These are phyloP conservation scores for Effrenium voratum DNA, from an alignment of 73 alveolate species.

Conservation along the genomic window DNA sequence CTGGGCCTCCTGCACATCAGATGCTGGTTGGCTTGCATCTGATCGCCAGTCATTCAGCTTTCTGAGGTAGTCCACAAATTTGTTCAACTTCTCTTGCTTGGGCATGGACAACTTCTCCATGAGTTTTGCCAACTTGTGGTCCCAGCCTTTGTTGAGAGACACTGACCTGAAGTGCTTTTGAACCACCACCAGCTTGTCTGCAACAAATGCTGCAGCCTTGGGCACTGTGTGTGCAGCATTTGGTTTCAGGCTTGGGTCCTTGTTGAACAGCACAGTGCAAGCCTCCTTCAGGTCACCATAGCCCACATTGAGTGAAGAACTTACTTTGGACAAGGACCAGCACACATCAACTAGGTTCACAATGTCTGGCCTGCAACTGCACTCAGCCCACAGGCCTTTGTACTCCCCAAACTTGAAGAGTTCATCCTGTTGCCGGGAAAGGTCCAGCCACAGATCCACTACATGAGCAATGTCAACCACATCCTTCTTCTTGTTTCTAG, in stretches of 20 bases:
- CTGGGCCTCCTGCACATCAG: too few relatives aligned
- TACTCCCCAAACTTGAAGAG: not conserved
- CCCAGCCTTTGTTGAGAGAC: not conserved
- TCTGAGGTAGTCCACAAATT: too few relatives aligned
- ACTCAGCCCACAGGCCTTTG: slow-evolving; percentile 3
- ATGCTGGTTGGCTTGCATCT: too few relatives aligned
- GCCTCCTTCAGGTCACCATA: slow-evolving; percentile 21
- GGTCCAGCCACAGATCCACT: not conserved
- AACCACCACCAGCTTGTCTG: not conserved
- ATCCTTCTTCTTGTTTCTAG: not conserved
- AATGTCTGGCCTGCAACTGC: not conserved
- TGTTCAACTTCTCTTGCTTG: too few relatives aligned
- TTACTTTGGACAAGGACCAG: not conserved
- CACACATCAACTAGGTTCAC: not conserved
- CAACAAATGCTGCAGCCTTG: not conserved
- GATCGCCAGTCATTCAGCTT: too few relatives aligned
- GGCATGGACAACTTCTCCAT: too few relatives aligned
- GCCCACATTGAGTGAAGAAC: not conserved
- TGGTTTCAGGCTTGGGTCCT: not conserved
- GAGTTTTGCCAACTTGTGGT: too few relatives aligned
- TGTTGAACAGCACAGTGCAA: not conserved
- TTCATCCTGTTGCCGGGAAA: not conserved
- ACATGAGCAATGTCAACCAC: not conserved
- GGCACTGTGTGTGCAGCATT: not conserved
- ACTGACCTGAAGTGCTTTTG: not conserved